Percentiles rank a stretch among this genome's conserved stretches.
phyloP scores from a whole-genome alignment of 2,329 filamentous ascomycete genomes.

The Lachnellula hyalina region DNA sequence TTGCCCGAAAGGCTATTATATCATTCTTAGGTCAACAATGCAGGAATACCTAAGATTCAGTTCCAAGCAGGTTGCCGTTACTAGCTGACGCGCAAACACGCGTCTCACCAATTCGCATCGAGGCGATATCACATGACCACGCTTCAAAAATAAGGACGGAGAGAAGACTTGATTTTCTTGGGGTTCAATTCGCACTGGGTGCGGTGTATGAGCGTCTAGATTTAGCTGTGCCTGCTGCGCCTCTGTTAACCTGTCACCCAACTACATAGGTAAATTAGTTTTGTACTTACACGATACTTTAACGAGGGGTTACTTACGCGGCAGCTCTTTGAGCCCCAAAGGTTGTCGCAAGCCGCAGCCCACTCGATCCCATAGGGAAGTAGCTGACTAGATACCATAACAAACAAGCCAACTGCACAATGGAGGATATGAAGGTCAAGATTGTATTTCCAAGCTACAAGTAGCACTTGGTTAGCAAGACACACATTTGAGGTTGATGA shows the following conservation, averaged over 20 bases:
- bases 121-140: background rate
- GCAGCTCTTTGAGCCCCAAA: constrained; percentile 82
- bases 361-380: constrained; percentile 92
- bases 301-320: constrained; percentile 34
- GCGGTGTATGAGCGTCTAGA: background rate
- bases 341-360: constrained; percentile 77
- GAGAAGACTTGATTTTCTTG: background rate
- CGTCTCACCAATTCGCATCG: background rate
- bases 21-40: background rate
- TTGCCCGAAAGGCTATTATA: background rate
- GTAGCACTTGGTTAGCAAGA: constrained; percentile 17
- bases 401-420: constrained; percentile 77
- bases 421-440: constrained; percentile 76
- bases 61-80: background rate
- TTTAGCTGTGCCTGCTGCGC: background rate
- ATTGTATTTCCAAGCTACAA: constrained; percentile 73
- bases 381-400: constrained; percentile 96
- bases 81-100: background rate
- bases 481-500: background rate
- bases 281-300: background rate
- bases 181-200: background rate
- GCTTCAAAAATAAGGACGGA: background rate
- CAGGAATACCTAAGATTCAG: background rate
- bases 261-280: constrained; percentile 1
- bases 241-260: constrained; percentile 71